Conservation (phyloP, 805 yeast genomes). For the Saccharomycopsis sp. region DNA sequence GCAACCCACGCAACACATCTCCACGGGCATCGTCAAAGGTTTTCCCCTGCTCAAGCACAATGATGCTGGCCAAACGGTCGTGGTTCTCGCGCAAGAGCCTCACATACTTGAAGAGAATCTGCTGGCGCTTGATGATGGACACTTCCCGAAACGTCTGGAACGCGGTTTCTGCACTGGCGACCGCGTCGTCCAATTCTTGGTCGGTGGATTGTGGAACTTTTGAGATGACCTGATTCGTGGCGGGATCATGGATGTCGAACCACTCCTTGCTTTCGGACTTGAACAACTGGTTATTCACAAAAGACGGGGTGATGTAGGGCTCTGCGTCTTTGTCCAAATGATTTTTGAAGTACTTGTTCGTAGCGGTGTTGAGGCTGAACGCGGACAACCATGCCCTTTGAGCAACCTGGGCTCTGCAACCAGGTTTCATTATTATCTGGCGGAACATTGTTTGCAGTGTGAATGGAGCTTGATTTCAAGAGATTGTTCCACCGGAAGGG, state of each 20-base stretch:
- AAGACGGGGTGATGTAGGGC: slow-evolving; percentile 43
- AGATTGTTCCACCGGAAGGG: too few species aligned
- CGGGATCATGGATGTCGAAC: slow-evolving; percentile 70
- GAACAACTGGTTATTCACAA: slow-evolving; percentile 37
- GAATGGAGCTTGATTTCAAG: not conserved
- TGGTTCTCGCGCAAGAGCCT: slow-evolving; percentile 53
- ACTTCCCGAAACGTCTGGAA: slow-evolving; percentile 46
- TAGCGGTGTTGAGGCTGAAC: slow-evolving; percentile 4
- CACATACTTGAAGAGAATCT: slow-evolving; percentile 60
- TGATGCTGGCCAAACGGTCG: slow-evolving; percentile 57
- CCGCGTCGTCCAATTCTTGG: slow-evolving; percentile 55
- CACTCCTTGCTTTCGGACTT: slow-evolving; percentile 43
- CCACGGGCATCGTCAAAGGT: slow-evolving; percentile 69
- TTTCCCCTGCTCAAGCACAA: slow-evolving; percentile 70
- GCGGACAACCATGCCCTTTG: not conserved
- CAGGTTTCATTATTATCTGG: not conserved
- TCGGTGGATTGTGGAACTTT: slow-evolving; percentile 67
- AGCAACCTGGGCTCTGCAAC: not conserved
- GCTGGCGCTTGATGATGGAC: slow-evolving; percentile 43
- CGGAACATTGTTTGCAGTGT: not conserved
- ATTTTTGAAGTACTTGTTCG: slow-evolving; percentile 2
- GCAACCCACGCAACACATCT: slow-evolving; percentile 66
- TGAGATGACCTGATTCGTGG: slow-evolving; percentile 57
- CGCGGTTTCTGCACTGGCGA: slow-evolving; percentile 55
- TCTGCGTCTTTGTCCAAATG: slow-evolving; percentile 23